Base-by-base conservation (phyloP, 805 yeast species). In the Huiozyma naganishii region DNA sequence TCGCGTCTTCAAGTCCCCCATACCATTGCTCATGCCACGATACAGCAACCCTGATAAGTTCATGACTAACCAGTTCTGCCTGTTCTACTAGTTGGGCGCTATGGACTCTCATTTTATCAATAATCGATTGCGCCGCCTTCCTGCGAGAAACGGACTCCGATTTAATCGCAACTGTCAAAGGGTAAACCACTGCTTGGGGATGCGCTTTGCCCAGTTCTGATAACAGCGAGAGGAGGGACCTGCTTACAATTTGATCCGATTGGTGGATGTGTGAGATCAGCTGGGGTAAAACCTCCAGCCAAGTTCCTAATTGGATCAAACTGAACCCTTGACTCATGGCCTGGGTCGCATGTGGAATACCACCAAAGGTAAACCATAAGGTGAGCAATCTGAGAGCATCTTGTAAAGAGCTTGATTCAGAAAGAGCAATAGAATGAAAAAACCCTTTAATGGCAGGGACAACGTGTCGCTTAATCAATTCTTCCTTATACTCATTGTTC, bases 11-110 rank as follows among this genome's bases (percentile, higher is more conserved):
- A 30, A 92, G 70, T 2, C 95, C 97, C 65, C 90, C 97, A 53
- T 88, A 89, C 98, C 99, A 92, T 59, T 83, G 82, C 57, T 92
- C 99, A 56, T 88, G 95, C 97, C 98, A 89, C 47, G 92, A 65
- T 4, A 90, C 96, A 1, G 97, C 96, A 12, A 88, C 95, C 51
- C 97, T 71, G 49, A 92, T 89, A 45, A 92, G 74, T 57, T 92
- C 98, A 51, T 80, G 80, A 65, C 95, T 84, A n/a, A 92, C 97
- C 44, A 89, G 62, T 52, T 88, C 96, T 0, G 97, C 89, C 59
- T 92, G 97, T 49, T 83, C 88, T 28, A 92, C 96, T 47, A 92
- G 68, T 0, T 69, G 66, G 0, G 97, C 75, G 37, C 95, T 84
- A 53, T 92, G 97, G 4, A 81, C 73, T 51, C 95, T 71, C 95